A percentile compares a stretch with the other conserved stretches of the same genome.
phyloP scores from a whole-genome alignment of 2,329 filamentous ascomycete species.

The Fusarium armeniacum region DNA sequence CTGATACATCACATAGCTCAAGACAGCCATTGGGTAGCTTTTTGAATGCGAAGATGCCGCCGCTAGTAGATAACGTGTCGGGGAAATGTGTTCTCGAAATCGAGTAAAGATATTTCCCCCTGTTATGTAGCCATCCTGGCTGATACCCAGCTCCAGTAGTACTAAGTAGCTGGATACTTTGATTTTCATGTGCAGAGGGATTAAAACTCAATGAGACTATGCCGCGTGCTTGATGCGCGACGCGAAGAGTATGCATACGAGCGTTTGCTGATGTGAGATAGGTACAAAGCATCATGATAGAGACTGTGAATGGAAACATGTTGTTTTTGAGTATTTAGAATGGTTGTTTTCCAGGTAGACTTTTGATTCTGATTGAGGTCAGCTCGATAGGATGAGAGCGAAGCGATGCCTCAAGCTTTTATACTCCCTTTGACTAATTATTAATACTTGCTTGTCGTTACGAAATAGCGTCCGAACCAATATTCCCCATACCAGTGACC shows the following conservation, averaged over 20 bases:
- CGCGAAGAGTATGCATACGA: neutral
- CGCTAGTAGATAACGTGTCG: neutral
- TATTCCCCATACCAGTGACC: too few species aligned
- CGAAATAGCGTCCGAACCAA: too few species aligned
- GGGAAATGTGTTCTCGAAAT: slow-evolving; percentile 7
- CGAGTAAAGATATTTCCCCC: slow-evolving; percentile 6
- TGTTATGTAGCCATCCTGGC: slow-evolving; percentile 3
- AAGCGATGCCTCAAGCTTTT: too few species aligned
- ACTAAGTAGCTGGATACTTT: neutral
- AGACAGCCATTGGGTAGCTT: neutral
- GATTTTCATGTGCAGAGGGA: neutral
- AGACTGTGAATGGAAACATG: neutral
- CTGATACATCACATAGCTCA: neutral
- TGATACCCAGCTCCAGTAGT: slow-evolving; percentile 4
- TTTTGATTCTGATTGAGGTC: neutral
- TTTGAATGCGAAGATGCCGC: slow-evolving; percentile 8
- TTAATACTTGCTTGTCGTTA: too few species aligned
- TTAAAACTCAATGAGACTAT: slow-evolving; percentile 8
- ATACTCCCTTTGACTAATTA: too few species aligned
- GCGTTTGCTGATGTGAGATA: neutral
- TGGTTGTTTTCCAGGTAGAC: neutral
- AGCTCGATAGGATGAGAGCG: too few species aligned
- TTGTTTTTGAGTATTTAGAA: neutral
- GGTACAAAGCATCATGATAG: neutral
- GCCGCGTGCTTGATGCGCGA: slow-evolving; percentile 5